Percentiles rank a stretch among this genome's conserved stretches.
phyloP scores from a whole-genome alignment of 768 basidiomycete species.

The Coprinopsis marcescibilis region DNA sequence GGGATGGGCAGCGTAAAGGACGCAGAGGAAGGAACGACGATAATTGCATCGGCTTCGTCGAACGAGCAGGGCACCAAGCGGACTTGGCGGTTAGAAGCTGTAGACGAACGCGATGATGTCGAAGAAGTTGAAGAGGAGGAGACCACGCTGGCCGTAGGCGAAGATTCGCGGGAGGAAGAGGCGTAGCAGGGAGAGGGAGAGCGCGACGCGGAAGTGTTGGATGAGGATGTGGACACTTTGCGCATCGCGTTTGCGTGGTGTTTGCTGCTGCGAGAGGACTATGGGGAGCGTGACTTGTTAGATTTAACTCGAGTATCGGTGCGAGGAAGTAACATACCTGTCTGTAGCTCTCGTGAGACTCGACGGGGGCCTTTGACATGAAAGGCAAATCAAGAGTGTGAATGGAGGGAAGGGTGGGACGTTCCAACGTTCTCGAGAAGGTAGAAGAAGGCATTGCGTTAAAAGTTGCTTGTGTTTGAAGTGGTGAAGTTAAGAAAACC shows the following conservation, averaged over 20 bases:
- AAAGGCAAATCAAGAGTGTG: conserved; percentile 36
- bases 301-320: background rate
- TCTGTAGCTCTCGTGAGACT: conserved; percentile 6
- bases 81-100: conserved; percentile 17
- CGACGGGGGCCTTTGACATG: conserved; percentile 7
- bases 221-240: conserved; percentile 32
- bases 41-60: conserved; percentile 43
- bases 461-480: too few species aligned
- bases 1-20: conserved; percentile 9
- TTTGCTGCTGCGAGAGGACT: conserved; percentile 6
- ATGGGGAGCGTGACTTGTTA: background rate
- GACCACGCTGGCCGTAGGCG: too few species aligned
- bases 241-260: conserved; percentile 20
- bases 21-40: conserved; percentile 32
- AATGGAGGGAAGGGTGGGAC: conserved; percentile 50
- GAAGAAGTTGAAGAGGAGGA: too few species aligned
- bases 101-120: conserved; percentile 12
- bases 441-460: conserved; percentile 1
- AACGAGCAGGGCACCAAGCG: conserved; percentile 41
- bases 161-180: background rate
- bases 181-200: conserved; percentile 23
- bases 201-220: conserved; percentile 28
- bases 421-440: conserved; percentile 19
- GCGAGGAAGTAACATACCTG: conserved; percentile 13
- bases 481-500: background rate